Evolutionary conservation across 192 early-diverging fungal genomes (phyloP).

Genomic region (Coemansia sp.): DNA sequence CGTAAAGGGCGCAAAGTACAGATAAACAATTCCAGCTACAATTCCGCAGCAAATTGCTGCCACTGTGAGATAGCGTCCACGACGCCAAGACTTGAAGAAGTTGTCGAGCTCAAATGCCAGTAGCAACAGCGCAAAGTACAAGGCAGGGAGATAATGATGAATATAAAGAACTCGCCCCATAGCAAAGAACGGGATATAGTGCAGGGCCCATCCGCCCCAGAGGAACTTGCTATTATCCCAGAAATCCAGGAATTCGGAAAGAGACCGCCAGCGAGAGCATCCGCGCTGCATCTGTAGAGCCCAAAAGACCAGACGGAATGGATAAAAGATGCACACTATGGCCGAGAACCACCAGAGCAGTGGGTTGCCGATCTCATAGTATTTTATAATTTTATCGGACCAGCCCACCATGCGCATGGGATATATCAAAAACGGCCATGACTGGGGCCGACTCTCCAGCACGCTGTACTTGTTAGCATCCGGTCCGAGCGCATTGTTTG

Average conservation of each 20-base stretch:
- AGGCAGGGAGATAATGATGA: conserved; percentile 88
- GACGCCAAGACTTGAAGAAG: conserved; percentile 44
- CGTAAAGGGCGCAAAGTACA: conserved; percentile 73
- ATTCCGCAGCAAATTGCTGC: conserved; percentile 29
- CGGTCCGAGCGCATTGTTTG: conserved; percentile 45
- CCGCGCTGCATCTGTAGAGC: conserved; percentile 12
- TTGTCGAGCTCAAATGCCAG: conserved; percentile 74
- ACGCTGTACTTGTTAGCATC: conserved; percentile 48
- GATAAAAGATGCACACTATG: conserved; percentile 13
- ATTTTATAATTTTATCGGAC: conserved; percentile 65
- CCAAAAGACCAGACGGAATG: conserved; percentile 12
- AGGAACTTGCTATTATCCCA: conserved; percentile 69
- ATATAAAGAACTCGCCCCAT: conserved; percentile 87
- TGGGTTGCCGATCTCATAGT: conserved; percentile 88
- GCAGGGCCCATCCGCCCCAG: conserved; percentile 74
- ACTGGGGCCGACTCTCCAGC: conserved; percentile 59
- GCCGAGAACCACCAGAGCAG: conserved; percentile 75
- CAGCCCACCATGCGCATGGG: conserved; percentile 88
- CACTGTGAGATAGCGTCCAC: conserved; percentile 48
- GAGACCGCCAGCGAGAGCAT: background rate
- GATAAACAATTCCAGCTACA: conserved; percentile 27
- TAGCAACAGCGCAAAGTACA: conserved; percentile 76
- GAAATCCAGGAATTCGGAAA: conserved; percentile 48
- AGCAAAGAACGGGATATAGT: conserved; percentile 86
- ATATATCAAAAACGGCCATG: conserved; percentile 82